Percentiles rank a stretch among this genome's conserved stretches.
Conservation (phyloP, 345 rosid genomes). For the Camelina hispida region DNA sequence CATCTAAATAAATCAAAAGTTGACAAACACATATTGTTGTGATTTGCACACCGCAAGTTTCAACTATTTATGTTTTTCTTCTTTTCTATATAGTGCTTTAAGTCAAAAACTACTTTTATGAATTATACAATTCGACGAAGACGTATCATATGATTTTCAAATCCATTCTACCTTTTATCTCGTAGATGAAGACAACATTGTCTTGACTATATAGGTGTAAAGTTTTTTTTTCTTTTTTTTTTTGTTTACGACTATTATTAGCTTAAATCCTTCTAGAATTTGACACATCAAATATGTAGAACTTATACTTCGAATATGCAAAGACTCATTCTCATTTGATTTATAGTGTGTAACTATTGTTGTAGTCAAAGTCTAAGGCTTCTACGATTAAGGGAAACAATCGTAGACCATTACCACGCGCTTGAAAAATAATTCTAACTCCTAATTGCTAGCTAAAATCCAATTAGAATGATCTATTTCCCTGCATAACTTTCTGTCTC, state of each 20-base stretch:
- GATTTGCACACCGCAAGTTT: slow-evolving; percentile 38
- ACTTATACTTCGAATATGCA: neutral
- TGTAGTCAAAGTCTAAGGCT: slow-evolving; percentile 27
- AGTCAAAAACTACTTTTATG: slow-evolving; percentile 31
- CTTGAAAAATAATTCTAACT: slow-evolving; percentile 8
- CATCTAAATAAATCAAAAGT: slow-evolving; percentile 15
- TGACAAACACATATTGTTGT: slow-evolving; percentile 17
- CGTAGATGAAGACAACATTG: slow-evolving; percentile 4
- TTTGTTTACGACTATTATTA: slow-evolving; percentile 6
- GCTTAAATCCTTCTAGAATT: slow-evolving; percentile 26
- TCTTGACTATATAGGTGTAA: slow-evolving; percentile 1
- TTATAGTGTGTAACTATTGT: slow-evolving; percentile 1
- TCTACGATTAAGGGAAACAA: slow-evolving; percentile 3
- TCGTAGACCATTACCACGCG: slow-evolving; percentile 30
- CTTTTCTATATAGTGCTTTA: slow-evolving; percentile 17
- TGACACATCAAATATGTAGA: neutral
- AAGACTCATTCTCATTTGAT: slow-evolving; percentile 17
- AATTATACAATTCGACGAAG: slow-evolving; percentile 17
- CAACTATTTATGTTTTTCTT: slow-evolving; percentile 28
- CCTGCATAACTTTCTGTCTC: neutral
- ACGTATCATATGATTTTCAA: slow-evolving; percentile 30
- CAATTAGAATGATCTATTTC: neutral
- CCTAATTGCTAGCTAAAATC: slow-evolving; percentile 4
- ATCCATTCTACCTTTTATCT: slow-evolving; percentile 7
- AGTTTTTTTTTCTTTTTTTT: neutral